These are phyloP conservation scores for Tilletiopsis washingtonensis DNA, from an alignment of 1,284 basidiomycete species.

Conservation along the genomic window DNA sequence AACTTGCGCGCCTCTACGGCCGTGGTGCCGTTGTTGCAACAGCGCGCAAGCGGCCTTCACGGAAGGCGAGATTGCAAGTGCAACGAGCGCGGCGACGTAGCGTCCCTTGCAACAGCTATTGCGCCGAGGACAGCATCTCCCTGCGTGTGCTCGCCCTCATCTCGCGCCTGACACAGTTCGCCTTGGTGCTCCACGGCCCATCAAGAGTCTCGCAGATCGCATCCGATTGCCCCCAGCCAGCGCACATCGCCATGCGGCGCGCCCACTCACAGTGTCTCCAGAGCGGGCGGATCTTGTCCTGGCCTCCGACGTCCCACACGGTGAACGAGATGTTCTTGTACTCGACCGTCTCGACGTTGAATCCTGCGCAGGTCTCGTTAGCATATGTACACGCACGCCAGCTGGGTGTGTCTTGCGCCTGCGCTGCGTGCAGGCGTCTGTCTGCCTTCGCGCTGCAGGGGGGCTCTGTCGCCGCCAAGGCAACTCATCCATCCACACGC, in stretches of 20 bases:
- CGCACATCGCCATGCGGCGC: neutral
- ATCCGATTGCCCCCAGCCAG: too few species aligned
- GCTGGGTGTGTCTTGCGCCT: too few species aligned
- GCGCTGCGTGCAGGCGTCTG: too few species aligned
- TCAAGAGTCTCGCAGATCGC: too few species aligned
- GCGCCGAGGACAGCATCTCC: neutral
- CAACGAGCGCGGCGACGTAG: too few species aligned
- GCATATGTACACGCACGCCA: too few species aligned
- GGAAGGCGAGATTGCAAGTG: too few species aligned
- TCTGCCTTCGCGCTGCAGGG: too few species aligned
- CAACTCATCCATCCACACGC: too few species aligned
- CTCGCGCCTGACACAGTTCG: slow-evolving; percentile 1
- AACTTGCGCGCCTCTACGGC: slow-evolving; percentile 28
- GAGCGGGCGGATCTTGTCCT: slow-evolving; percentile 65
- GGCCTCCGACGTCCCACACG: slow-evolving; percentile 93
- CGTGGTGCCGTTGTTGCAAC: slow-evolving; percentile 90
- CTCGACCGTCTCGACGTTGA: slow-evolving; percentile 97
- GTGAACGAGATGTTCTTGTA: slow-evolving; percentile 97
- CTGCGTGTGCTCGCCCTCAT: neutral
- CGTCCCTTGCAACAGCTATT: too few species aligned
- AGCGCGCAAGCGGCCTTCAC: slow-evolving; percentile 90
- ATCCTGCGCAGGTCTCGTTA: too few species aligned
- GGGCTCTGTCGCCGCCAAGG: too few species aligned
- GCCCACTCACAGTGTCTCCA: neutral
- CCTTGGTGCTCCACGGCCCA: slow-evolving; percentile 51